These are phyloP conservation scores for Candida hungchunana DNA, from an alignment of 805 yeast genomes.

Conservation along the genomic window DNA sequence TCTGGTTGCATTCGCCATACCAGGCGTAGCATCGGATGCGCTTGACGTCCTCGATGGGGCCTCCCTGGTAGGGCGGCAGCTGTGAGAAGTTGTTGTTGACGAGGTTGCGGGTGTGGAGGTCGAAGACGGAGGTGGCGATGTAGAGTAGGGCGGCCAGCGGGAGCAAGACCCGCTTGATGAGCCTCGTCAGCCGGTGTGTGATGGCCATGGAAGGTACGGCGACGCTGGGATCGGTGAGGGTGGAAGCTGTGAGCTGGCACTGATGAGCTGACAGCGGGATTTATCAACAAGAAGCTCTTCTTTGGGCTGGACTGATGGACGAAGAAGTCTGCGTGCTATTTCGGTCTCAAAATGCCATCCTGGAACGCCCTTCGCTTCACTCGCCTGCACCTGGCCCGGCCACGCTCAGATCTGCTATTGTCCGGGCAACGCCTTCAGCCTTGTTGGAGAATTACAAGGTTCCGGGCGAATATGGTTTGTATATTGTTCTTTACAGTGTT, in stretches of 20 bases:
- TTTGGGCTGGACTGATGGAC: too few relatives aligned
- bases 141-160: conserved; percentile 14
- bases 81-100: conserved; percentile 15
- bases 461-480: too few relatives aligned
- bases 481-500: too few relatives aligned
- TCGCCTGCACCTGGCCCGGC: too few relatives aligned
- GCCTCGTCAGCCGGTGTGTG: conserved; percentile 6
- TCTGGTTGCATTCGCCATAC: conserved; percentile 27
- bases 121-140: conserved; percentile 14
- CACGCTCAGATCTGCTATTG: too few relatives aligned
- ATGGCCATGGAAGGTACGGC: conserved; percentile 2
- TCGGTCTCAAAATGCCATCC: conserved; percentile 1
- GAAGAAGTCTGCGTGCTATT: too few relatives aligned
- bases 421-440: too few relatives aligned
- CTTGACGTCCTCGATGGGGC: conserved; percentile 29
- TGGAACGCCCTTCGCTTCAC: conserved; percentile 4
- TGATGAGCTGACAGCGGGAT: too few relatives aligned
- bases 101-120: conserved; percentile 22
- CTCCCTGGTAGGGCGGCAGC: conserved; percentile 26
- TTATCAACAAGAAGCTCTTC: too few relatives aligned
- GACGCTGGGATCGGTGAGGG: not conserved
- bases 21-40: conserved; percentile 29
- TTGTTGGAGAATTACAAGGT: too few relatives aligned
- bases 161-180: conserved; percentile 15
- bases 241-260: not conserved